phyloP scores from a whole-genome alignment of 306 rosid genomes.

The Heteromeles arbutifolia region DNA sequence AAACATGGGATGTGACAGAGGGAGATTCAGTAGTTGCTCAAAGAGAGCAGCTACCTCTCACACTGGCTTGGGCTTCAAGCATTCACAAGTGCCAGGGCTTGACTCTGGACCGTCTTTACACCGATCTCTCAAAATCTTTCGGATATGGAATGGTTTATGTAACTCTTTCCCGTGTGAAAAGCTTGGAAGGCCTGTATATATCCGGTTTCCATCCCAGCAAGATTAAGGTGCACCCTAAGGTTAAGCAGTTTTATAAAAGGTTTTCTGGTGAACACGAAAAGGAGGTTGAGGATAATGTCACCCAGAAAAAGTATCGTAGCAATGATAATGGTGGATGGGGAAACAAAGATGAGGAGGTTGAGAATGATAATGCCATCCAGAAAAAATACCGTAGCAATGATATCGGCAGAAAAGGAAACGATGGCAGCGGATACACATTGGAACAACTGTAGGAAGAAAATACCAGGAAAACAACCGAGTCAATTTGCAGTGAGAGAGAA shows the following conservation, averaged over 20 bases:
- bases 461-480: background rate
- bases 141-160: conserved; percentile 53
- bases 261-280: conserved; percentile 7
- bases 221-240: conserved; percentile 41
- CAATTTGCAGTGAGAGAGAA: background rate
- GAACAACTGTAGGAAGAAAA: background rate
- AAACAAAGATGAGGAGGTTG: background rate
- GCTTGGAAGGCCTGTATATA: conserved; percentile 40
- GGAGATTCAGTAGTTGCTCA: conserved; percentile 32
- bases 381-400: background rate
- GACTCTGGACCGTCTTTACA: conserved; percentile 40
- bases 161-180: conserved; percentile 40
- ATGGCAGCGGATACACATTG: background rate
- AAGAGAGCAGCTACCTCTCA: conserved; percentile 51
- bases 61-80: conserved; percentile 49
- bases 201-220: conserved; percentile 29
- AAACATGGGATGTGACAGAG: conserved; percentile 29
- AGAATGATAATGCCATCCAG: conserved; percentile 1
- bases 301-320: background rate
- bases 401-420: background rate
- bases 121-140: conserved; percentile 38
- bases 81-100: conserved; percentile 62
- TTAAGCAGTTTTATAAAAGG: conserved; percentile 24
- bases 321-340: background rate
- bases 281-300: conserved; percentile 6